These are phyloP conservation scores for Fusarium brachygibbosum DNA, from an alignment of 2,329 filamentous ascomycete species.

Conservation along the genomic window DNA sequence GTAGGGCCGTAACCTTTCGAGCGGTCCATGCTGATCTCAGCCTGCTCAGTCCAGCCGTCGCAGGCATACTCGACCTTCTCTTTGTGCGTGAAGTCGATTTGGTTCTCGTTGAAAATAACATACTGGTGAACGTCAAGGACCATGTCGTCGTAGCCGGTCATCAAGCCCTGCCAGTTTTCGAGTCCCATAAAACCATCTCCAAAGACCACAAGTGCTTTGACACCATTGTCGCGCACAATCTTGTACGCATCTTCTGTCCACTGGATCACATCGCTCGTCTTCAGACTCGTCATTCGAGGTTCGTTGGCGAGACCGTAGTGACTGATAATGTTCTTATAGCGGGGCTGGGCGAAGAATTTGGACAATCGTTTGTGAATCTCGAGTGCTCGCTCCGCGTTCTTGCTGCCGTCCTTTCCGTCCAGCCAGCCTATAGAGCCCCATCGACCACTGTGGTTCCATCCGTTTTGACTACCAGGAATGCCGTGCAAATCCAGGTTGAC, in stretches of 20 bases:
- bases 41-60: constrained; percentile 85
- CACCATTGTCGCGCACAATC: constrained; percentile 81
- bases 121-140: constrained; percentile 99
- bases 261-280: constrained; percentile 73
- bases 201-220: constrained; percentile 81
- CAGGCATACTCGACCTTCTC: constrained; percentile 91
- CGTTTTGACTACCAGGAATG: constrained; percentile 94
- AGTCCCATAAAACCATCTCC: constrained; percentile 96
- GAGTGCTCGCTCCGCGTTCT: constrained; percentile 84
- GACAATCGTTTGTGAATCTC: constrained; percentile 90
- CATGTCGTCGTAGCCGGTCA: constrained; percentile 78
- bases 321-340: constrained; percentile 90
- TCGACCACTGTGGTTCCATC: constrained; percentile 95
- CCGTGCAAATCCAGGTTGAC: constrained; percentile 94
- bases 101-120: constrained; percentile 94
- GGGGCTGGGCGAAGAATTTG: constrained; percentile 91
- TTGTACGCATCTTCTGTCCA: constrained; percentile 85
- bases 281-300: constrained; percentile 84
- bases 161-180: constrained; percentile 87
- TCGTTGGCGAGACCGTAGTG: constrained; percentile 98
- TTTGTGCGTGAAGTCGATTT: constrained; percentile 84
- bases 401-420: constrained; percentile 85
- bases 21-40: constrained; percentile 77
- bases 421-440: constrained; percentile 88
- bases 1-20: constrained; percentile 90